Percentiles rank a stretch among this genome's conserved stretches.
phyloP scores from a whole-genome alignment of 805 yeast species.

The Candida khao-thaluensis region DNA sequence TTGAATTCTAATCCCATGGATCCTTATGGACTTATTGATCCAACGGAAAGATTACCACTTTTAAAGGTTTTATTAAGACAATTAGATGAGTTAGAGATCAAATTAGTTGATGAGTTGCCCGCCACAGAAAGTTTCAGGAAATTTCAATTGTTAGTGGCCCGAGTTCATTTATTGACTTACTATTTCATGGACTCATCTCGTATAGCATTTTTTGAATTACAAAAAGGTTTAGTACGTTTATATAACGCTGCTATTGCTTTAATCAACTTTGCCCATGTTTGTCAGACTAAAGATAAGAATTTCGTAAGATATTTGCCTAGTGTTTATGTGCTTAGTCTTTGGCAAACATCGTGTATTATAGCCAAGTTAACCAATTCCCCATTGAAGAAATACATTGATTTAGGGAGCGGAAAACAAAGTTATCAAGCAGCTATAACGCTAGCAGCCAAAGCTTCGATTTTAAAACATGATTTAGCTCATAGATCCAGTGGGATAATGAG shows the following conservation, averaged over 20 bases:
- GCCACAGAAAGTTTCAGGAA: slow-evolving; percentile 62
- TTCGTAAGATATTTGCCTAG: slow-evolving; percentile 81
- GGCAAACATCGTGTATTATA: slow-evolving; percentile 91
- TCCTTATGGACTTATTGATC: slow-evolving; percentile 61
- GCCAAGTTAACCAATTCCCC: slow-evolving; percentile 78
- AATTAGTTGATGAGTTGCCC: slow-evolving; percentile 38
- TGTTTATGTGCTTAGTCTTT: slow-evolving; percentile 73
- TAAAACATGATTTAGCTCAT: slow-evolving; percentile 90
- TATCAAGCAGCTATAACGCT: slow-evolving; percentile 66
- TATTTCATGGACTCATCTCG: slow-evolving; percentile 67
- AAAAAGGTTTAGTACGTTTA: slow-evolving; percentile 70
- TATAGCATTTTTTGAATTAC: slow-evolving; percentile 57
- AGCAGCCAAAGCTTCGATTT: slow-evolving; percentile 76
- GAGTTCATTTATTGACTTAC: slow-evolving; percentile 81
- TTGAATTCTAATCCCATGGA: slow-evolving; percentile 70
- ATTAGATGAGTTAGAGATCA: slow-evolving; percentile 71
- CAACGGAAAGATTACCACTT: slow-evolving; percentile 72
- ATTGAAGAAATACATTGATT: slow-evolving; percentile 62
- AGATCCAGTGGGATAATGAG: slow-evolving; percentile 92
- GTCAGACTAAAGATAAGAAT: slow-evolving; percentile 56
- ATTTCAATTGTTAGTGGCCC: slow-evolving; percentile 66
- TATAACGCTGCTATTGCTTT: slow-evolving; percentile 78
- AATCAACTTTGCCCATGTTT: slow-evolving; percentile 61
- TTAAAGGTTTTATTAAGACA: slow-evolving; percentile 68
- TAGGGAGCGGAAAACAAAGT: slow-evolving; percentile 66